Percentiles rank a stretch among this genome's conserved stretches.
phyloP scores from a whole-genome alignment of 257 asterid genomes.

The Paulownia fortunei region DNA sequence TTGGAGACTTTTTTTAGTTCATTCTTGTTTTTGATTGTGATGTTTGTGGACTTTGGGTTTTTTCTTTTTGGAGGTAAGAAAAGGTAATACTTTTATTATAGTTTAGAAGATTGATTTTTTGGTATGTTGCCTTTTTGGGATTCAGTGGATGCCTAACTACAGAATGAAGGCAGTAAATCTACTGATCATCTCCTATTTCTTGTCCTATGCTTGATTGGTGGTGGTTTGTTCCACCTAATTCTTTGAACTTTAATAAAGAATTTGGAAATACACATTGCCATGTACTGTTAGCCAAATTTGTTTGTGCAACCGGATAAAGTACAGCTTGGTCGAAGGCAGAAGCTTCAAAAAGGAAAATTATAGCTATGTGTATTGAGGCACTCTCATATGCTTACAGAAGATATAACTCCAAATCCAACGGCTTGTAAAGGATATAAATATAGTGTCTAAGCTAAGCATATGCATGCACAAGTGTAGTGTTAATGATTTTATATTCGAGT shows the following conservation, averaged over 20 bases:
- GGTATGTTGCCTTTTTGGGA: background rate
- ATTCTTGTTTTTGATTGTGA: constrained; percentile 22
- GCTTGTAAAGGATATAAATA: too few relatives aligned
- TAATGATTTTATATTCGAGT: too few relatives aligned
- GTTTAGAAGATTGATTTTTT: background rate
- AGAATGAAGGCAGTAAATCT: background rate
- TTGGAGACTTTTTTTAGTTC: background rate
- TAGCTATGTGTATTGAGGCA: too few relatives aligned
- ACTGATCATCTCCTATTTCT: background rate
- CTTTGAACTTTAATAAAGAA: background rate
- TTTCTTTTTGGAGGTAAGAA: background rate
- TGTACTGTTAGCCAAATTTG: background rate
- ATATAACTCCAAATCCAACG: too few relatives aligned
- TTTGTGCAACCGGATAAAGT: background rate
- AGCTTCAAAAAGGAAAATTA: too few relatives aligned
- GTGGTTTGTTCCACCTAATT: background rate
- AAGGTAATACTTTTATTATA: background rate
- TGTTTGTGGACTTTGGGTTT: background rate
- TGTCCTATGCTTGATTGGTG: background rate
- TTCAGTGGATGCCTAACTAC: background rate
- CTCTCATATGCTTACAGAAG: too few relatives aligned
- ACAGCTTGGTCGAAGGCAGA: background rate
- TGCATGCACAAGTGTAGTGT: too few relatives aligned
- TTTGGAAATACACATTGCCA: background rate
- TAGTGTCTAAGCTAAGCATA: too few relatives aligned